Conservation (phyloP, 768 basidiomycete species). For the Pulveroboletus sp. region DNA sequence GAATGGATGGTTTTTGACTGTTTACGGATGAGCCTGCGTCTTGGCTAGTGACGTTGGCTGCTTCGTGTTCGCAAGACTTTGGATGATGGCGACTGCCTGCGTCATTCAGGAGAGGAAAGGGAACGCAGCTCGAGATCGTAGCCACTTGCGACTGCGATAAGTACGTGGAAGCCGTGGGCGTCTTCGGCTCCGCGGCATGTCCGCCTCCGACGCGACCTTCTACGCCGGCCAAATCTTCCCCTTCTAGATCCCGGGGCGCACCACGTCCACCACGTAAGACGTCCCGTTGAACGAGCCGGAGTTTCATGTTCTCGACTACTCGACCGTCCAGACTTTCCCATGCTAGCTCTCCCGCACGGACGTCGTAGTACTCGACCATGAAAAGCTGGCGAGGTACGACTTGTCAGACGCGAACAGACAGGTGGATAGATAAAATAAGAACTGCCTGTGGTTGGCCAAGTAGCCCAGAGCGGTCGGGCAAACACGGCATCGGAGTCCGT, state of each 20-base stretch:
- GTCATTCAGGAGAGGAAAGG: conserved; percentile 24
- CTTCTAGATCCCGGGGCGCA: conserved; percentile 24
- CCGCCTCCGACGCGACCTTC: conserved; percentile 31
- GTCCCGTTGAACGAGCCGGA: conserved; percentile 40
- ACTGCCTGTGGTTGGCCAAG: neutral
- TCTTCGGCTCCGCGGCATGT: conserved; percentile 35
- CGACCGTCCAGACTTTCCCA: conserved; percentile 45
- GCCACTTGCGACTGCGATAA: conserved; percentile 30
- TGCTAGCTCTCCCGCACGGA: conserved; percentile 52
- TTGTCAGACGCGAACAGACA: conserved; percentile 13
- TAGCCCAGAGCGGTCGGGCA: conserved; percentile 5
- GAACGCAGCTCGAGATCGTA: conserved; percentile 20
- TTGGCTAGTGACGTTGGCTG: conserved; percentile 5
- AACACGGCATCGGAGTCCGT: conserved; percentile 1
- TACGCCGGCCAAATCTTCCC: conserved; percentile 22
- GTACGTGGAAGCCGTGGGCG: conserved; percentile 32
- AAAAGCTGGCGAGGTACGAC: conserved; percentile 35
- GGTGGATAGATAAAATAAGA: conserved; percentile 1
- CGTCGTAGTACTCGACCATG: conserved; percentile 64
- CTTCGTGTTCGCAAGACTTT: conserved; percentile 21
- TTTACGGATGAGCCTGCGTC: conserved; percentile 10
- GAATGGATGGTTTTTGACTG: conserved; percentile 7
- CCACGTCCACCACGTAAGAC: conserved; percentile 17
- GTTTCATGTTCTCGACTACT: conserved; percentile 47
- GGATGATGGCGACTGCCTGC: conserved; percentile 16